Evolutionary conservation across 1,284 basidiomycete species (phyloP).

Genomic region (Melanopsichium pennsylvanicum): DNA sequence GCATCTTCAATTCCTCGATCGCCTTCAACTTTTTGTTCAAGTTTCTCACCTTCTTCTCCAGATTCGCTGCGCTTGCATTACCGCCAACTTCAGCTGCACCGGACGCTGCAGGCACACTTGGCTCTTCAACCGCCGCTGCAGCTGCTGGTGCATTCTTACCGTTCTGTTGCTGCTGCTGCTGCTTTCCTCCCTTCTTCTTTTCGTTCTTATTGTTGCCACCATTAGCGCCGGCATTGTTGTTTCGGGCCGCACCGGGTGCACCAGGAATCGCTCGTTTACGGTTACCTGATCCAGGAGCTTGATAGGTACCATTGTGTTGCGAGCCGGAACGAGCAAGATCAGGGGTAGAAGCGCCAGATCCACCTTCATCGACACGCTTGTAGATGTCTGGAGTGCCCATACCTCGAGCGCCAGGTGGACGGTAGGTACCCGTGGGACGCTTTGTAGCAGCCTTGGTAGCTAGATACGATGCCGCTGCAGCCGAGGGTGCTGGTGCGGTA

Average conservation of each 20-base stretch:
- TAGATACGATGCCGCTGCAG: slow-evolving; percentile 69
- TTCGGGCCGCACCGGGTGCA: slow-evolving; percentile 36
- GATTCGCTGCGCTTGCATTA: slow-evolving; percentile 35
- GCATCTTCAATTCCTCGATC: slow-evolving; percentile 92
- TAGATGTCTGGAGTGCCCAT: slow-evolving; percentile 82
- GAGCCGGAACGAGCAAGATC: slow-evolving; percentile 23
- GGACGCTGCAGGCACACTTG: slow-evolving; percentile 13
- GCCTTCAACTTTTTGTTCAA: slow-evolving; percentile 93
- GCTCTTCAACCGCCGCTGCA: slow-evolving; percentile 5
- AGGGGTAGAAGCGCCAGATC: slow-evolving; percentile 39
- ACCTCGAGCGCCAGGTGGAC: slow-evolving; percentile 76
- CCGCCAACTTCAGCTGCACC: slow-evolving; percentile 54
- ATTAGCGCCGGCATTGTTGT: slow-evolving; percentile 5
- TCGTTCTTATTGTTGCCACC: slow-evolving; percentile 12
- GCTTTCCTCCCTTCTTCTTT: slow-evolving; percentile 42
- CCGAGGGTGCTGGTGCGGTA: slow-evolving; percentile 75
- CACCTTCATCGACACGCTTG: slow-evolving; percentile 84
- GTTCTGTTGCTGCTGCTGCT: slow-evolving; percentile 39
- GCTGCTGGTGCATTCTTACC: slow-evolving; percentile 34
- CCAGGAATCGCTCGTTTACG: slow-evolving; percentile 51
- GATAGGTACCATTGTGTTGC: slow-evolving; percentile 42
- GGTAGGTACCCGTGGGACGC: slow-evolving; percentile 66
- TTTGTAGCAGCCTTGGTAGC: slow-evolving; percentile 57
- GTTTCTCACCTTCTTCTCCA: slow-evolving; percentile 73
- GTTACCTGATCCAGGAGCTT: slow-evolving; percentile 41